Percentiles rank a stretch among this genome's conserved stretches.
phyloP scores from a whole-genome alignment of 2,329 filamentous ascomycete species.

The Fusarium citri region DNA sequence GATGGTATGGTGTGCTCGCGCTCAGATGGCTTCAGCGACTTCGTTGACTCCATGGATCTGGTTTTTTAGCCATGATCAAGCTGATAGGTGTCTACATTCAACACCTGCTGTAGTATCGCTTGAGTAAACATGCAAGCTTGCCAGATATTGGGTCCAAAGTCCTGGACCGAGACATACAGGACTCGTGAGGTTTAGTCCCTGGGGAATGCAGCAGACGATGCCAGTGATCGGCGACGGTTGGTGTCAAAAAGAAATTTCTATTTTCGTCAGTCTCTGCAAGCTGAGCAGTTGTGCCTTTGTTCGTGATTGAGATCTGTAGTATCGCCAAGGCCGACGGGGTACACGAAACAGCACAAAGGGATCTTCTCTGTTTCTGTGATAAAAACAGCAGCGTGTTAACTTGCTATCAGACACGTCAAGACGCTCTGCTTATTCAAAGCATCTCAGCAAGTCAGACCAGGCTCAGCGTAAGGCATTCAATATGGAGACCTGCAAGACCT shows the following conservation, averaged over 20 bases:
- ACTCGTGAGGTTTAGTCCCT: conserved; percentile 24
- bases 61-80: conserved; percentile 16
- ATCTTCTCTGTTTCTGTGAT: conserved; percentile 1
- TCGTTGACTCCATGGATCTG: conserved; percentile 5
- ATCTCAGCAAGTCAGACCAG: conserved; percentile 11
- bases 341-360: conserved; percentile 6
- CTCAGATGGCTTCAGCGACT: conserved; percentile 11
- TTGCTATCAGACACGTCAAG: conserved; percentile 4
- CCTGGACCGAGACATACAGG: conserved; percentile 37
- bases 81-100: conserved; percentile 26
- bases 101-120: conserved; percentile 15
- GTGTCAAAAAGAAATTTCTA: conserved; percentile 11
- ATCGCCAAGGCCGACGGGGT: conserved; percentile 29
- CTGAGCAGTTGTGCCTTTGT: conserved; percentile 11
- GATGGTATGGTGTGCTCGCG: conserved; percentile 31
- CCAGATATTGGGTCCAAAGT: conserved; percentile 37
- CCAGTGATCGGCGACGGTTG: conserved; percentile 27
- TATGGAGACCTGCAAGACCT: conserved; percentile 10
- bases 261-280: conserved; percentile 8
- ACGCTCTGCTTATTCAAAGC: conserved; percentile 9
- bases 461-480: conserved; percentile 22
- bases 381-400: conserved; percentile 1
- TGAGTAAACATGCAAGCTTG: conserved; percentile 10
- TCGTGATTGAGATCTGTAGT: conserved; percentile 18
- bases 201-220: conserved; percentile 35